Evolutionary conservation across 176 grass and related monocot genomes (phyloP), one percentile per base, ranked within the genome.

Genomic region (Chrysopogon serrulatus): DNA sequence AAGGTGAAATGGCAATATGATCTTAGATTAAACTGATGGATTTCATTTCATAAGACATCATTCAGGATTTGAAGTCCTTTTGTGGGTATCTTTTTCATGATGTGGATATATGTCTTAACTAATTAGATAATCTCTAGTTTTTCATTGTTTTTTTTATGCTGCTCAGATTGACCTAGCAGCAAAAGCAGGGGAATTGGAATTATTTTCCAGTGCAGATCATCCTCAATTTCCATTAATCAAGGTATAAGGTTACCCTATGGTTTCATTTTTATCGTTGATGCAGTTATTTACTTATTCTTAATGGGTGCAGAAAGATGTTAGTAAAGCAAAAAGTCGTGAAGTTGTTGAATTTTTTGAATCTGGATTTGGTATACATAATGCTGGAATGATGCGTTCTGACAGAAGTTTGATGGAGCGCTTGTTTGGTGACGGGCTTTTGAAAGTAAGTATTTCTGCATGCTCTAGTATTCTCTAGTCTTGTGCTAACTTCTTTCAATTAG

Each of bases 361-460:
- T 91, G 92, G 92, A 51, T 98, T 98, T 84, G 95, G 95, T 33
- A 93, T 98, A 88, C 95, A 98, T 79, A 94, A 98, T 86, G 95
- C 95, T 65, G 95, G 95, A 65, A 93, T 98, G 95, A 90, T 98
- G 26, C 90, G 95, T 76, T 89, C 95, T 71, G 95, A 98, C 62
- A 91, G 95, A 95, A 88, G 66, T 76, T 84, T 98, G 79, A 98
- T 92, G 78, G 95, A 98, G 79, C 92, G 87, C 62, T 76, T 98
- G 76, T 98, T 98, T 82, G 88, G 87, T 84, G 92, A 98, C 6
- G 90, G 90, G 34, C 82, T 98, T 43, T 70, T 98, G 60, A 98
- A 98, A 87, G 92, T 94, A 82, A 49, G 78, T 47, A 32, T 64
- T 49, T 53, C n/a, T 77, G 83, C 27, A 26, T 51, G 65, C 43